Percentiles rank a stretch among this genome's conserved stretches.
Evolutionary conservation across 2,329 filamentous ascomycete genomes (phyloP).

Genomic region (Tolypocladium pustulatum): DNA sequence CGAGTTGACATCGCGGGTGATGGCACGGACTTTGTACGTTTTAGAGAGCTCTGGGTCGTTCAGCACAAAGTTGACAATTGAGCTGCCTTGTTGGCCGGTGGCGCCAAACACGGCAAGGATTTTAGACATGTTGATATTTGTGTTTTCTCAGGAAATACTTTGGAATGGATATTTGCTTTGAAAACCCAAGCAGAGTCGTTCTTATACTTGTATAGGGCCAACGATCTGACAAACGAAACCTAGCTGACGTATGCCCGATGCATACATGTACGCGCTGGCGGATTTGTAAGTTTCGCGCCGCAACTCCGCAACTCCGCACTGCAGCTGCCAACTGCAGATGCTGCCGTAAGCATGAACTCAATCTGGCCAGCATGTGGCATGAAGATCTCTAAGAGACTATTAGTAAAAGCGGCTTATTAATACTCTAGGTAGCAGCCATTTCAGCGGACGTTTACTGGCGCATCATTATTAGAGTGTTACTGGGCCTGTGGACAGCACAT

Average conservation of each 20-base stretch:
- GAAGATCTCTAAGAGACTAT: no score
- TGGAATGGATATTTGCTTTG: not conserved
- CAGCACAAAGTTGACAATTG: constrained; percentile 33
- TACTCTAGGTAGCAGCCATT: no score
- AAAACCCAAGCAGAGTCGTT: not conserved
- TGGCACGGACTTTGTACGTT: constrained; percentile 35
- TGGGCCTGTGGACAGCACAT: no score
- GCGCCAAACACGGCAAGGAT: constrained; percentile 37
- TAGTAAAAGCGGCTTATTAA: no score
- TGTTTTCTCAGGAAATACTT: not conserved
- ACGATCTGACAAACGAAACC: not conserved
- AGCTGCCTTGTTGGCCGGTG: constrained; percentile 41
- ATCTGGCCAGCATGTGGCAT: no score
- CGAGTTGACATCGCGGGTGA: constrained; percentile 34
- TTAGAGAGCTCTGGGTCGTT: constrained; percentile 30
- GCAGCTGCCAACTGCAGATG: not conserved
- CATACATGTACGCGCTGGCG: not conserved
- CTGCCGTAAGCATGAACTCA: no score
- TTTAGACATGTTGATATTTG: constrained; percentile 15
- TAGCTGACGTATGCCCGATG: not conserved
- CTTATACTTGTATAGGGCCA: not conserved
- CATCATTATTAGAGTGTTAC: no score
- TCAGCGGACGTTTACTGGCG: no score
- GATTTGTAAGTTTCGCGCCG: not conserved
- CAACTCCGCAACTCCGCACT: not conserved